phyloP scores from a whole-genome alignment of 2,329 filamentous ascomycete species.

The Phyllosticta citribraziliensis region DNA sequence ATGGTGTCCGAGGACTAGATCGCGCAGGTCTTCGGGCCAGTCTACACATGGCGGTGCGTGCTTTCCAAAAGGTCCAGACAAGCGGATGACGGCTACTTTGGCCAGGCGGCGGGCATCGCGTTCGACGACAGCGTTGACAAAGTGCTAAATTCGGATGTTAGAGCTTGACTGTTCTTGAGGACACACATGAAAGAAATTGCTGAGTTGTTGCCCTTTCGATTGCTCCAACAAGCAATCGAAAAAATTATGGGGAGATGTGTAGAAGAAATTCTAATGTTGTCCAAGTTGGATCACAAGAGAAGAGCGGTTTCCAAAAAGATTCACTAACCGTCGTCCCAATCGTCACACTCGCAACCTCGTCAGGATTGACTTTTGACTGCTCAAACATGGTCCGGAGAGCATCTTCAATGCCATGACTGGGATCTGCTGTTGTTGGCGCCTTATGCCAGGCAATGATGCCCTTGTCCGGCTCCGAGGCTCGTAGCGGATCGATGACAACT shows the following conservation, averaged over 20 bases:
- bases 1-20: constrained; percentile 38
- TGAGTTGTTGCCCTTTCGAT: too few relatives aligned
- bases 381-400: constrained; percentile 29
- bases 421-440: constrained; percentile 31
- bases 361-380: constrained; percentile 16
- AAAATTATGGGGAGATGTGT: too few relatives aligned
- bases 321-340: constrained; percentile 30
- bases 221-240: too few relatives aligned
- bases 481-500: constrained; percentile 21
- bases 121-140: constrained; percentile 48
- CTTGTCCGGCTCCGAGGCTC: constrained; percentile 17
- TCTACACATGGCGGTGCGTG: constrained; percentile 43
- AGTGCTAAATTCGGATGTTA: constrained; percentile 27
- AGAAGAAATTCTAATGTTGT: too few relatives aligned
- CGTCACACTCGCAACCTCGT: constrained; percentile 11
- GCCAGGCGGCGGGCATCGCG: constrained; percentile 3
- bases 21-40: constrained; percentile 39
- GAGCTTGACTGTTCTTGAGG: neutral
- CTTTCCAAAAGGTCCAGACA: constrained; percentile 46
- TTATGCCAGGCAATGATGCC: constrained; percentile 17
- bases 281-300: neutral
- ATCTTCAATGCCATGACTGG: constrained; percentile 32
- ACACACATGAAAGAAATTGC: too few relatives aligned
- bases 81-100: constrained; percentile 43
- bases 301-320: neutral